Percentiles rank a stretch among this genome's conserved stretches.
Conservation (phyloP, 352 stramenopile genomes). For the Pythium phragmiticola region DNA sequence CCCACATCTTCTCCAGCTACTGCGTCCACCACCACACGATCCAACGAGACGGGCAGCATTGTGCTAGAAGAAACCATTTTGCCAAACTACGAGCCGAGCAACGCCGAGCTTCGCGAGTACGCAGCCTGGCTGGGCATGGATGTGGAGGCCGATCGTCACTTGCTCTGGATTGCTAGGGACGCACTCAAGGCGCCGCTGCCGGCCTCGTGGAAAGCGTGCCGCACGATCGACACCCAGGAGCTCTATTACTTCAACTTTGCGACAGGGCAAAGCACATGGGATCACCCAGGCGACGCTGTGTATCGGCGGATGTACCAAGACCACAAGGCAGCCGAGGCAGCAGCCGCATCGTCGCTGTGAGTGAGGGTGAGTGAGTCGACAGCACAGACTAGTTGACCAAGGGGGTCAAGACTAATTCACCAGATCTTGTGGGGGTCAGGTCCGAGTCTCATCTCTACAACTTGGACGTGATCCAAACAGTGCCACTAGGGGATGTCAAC, state of each 20-base stretch:
- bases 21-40: background rate
- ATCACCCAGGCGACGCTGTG: constrained; percentile 87
- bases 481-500: no score
- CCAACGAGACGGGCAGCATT: constrained; percentile 41
- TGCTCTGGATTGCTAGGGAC: constrained; percentile 93
- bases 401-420: no score
- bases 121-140: constrained; percentile 93
- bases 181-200: constrained; percentile 90
- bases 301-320: constrained; percentile 20
- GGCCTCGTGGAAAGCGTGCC: constrained; percentile 94
- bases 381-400: no score
- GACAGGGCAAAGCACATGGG: constrained; percentile 89
- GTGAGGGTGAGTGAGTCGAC: no score
- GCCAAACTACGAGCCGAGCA: constrained; percentile 90
- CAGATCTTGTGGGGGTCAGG: no score
- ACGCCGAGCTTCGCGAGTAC: constrained; percentile 91
- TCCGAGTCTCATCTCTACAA: no score
- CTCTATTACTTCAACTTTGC: constrained; percentile 96
- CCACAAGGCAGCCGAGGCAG: no score
- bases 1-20: background rate
- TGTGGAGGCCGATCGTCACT: constrained; percentile 76
- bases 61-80: constrained; percentile 93
- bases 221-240: constrained; percentile 91
- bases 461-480: no score
- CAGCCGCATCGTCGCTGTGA: no score